Base-by-base conservation (phyloP, 352 stramenopile species). In the Phytophthora sp. region DNA sequence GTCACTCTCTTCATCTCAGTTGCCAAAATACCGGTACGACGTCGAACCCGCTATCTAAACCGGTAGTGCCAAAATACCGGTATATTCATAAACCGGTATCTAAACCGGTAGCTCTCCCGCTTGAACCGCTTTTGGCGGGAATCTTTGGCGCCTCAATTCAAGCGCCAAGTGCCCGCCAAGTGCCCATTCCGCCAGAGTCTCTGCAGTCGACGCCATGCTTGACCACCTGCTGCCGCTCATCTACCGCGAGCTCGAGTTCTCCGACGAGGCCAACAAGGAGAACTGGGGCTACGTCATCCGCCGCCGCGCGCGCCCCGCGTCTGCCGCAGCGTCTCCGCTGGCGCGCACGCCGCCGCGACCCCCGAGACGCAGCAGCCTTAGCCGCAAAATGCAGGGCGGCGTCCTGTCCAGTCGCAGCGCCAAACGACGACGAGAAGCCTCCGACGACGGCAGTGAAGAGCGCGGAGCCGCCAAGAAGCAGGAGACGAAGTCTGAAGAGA, bases 251-350 rank as follows among this genome's bases (percentile, higher is more conserved):
- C 73, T 64, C 28, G 71, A 82, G 23, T 58, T 66, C 43, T 62
- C 72, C 28, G 69, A 85, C 48, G 73, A 89, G 41, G 55, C 46
- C 53, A 76, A 91, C 66, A 91, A 91, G 70, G 82, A 91, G 60
- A 91, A 91, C 66, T 54, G 81, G n/a, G 82, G 77, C 30, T 82
- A 85, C 50, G 64, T 81, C 27, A 72, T 88, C 51, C 75, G 72
- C 20, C 69, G 74, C 7, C 65, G 59, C 12, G 20, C 43, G 35
- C 49, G 56, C 1, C 43, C 55, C 1, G 31, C 52, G 27, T 51
- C 48, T 44, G 20, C 54, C 17, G 21, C 21, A 12, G 20, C 43
- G 24, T 43, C 41, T n/a, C 31, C 41, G 15, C 2, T 45, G 5
- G 17, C n/a, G 30, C 56, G 55, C 2, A 64, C 71, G 20, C 66